Percentiles rank a stretch among this genome's conserved stretches.
Evolutionary conservation across 2,329 filamentous ascomycete species (phyloP).

Genomic region (Aspergillus glaucus): DNA sequence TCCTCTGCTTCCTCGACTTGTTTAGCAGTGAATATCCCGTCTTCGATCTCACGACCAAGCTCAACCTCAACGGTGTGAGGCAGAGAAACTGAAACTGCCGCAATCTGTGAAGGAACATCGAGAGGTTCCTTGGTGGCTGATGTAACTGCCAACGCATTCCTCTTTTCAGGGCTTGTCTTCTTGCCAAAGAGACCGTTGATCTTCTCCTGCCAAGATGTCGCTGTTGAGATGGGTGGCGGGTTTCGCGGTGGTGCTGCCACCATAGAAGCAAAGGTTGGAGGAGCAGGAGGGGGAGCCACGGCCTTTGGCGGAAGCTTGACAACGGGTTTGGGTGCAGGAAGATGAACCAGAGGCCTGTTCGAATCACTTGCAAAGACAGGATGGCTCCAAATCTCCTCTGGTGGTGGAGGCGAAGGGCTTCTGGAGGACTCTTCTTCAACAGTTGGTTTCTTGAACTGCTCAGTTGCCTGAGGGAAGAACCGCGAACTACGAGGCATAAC

Average conservation of each 20-base stretch:
- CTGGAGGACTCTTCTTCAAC: constrained; percentile 29
- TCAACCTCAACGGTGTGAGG: constrained; percentile 41
- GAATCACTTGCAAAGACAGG: constrained; percentile 50
- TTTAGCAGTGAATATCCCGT: constrained; percentile 52
- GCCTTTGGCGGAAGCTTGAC: constrained; percentile 70
- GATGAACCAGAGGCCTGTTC: constrained; percentile 49
- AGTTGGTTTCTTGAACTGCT: constrained; percentile 27
- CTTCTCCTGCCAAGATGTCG: constrained; percentile 66
- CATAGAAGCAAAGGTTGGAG: constrained; percentile 42
- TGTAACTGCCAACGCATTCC: constrained; percentile 54
- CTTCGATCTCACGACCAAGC: constrained; percentile 31
- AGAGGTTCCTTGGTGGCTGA: constrained; percentile 62
- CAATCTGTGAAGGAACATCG: constrained; percentile 49
- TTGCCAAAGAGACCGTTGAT: constrained; percentile 76
- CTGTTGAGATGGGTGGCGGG: constrained; percentile 36
- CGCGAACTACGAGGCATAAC: constrained; percentile 40
- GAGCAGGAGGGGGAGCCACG: constrained; percentile 37
- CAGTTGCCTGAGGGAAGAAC: constrained; percentile 42
- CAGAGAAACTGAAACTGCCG: constrained; percentile 65
- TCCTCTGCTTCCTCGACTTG: constrained; percentile 72
- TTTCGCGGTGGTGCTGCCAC: constrained; percentile 34
- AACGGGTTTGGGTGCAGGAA: constrained; percentile 60
- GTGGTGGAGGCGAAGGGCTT: constrained; percentile 50
- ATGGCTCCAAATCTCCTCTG: constrained; percentile 50
- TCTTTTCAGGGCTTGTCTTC: constrained; percentile 45